These are phyloP conservation scores for Neocucurbitaria cava DNA, from an alignment of 2,329 filamentous ascomycete genomes.

Conservation along the genomic window DNA sequence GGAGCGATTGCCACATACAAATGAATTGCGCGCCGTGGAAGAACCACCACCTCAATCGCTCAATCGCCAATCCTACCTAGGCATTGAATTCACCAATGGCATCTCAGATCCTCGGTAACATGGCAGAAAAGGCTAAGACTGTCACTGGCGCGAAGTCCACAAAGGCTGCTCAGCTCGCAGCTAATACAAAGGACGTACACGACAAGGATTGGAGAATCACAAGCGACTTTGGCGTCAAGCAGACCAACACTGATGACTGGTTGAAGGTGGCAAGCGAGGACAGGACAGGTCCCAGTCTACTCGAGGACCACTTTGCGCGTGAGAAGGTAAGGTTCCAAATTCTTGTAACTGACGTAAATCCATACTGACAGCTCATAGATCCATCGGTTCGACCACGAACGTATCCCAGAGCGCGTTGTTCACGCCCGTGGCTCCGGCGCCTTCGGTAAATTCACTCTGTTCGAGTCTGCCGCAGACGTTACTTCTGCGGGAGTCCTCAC, in stretches of 20 bases:
- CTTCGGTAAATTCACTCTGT: constrained; percentile 71
- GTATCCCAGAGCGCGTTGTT: constrained; percentile 72
- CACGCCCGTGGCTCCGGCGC: constrained; percentile 71
- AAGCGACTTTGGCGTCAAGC: constrained; percentile 78
- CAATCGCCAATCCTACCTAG: constrained; percentile 9
- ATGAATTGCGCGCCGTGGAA: not conserved
- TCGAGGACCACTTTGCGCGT: constrained; percentile 75
- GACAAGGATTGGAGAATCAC: constrained; percentile 67
- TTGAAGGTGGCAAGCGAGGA: constrained; percentile 69
- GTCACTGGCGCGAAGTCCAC: constrained; percentile 45
- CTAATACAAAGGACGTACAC: constrained; percentile 65
- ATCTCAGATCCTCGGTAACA: constrained; percentile 37
- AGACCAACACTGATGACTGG: constrained; percentile 79
- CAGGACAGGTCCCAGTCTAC: constrained; percentile 68
- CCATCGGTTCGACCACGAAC: constrained; percentile 77
- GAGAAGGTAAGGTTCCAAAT: constrained; percentile 67
- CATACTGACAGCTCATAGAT: constrained; percentile 57
- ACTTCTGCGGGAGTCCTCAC: constrained; percentile 70
- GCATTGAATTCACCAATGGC: constrained; percentile 32
- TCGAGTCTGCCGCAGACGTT: constrained; percentile 68
- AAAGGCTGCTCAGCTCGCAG: constrained; percentile 69
- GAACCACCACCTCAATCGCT: constrained; percentile 1
- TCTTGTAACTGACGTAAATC: no score
- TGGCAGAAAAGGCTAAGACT: constrained; percentile 42
- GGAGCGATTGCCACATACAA: constrained; percentile 10